Evolutionary conservation across 108 stramenopile species (phyloP).

Genomic region (Skeletonema menzelii): DNA sequence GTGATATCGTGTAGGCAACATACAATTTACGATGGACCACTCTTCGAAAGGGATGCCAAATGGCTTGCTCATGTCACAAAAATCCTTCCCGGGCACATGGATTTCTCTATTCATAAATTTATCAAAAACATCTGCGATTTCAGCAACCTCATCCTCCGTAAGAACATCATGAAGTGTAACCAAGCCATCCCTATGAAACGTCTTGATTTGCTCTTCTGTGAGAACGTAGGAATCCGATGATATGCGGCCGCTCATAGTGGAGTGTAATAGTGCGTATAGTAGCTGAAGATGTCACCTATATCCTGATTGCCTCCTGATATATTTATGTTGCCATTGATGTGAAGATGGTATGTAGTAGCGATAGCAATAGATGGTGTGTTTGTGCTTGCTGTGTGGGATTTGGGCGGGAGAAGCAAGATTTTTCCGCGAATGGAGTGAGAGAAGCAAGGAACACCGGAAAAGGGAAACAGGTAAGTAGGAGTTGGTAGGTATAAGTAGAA

Average conservation of each 20-base stretch:
- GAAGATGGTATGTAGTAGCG: too few species aligned
- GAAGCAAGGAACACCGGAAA: too few species aligned
- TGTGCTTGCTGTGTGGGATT: too few species aligned
- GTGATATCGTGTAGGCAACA: constrained; percentile 60
- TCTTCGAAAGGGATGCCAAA: constrained; percentile 60
- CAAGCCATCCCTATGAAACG: constrained; percentile 55
- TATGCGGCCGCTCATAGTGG: constrained; percentile 40
- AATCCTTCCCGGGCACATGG: constrained; percentile 62
- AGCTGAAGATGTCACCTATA: too few species aligned
- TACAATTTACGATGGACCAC: constrained; percentile 61
- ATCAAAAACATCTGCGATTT: constrained; percentile 51
- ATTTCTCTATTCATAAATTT: constrained; percentile 52
- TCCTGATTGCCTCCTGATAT: too few species aligned
- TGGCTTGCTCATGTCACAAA: constrained; percentile 68
- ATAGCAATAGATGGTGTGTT: too few species aligned
- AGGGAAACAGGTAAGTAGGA: too few species aligned
- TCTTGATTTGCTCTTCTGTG: constrained; percentile 55
- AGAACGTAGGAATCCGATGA: constrained; percentile 40
- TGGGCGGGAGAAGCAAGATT: too few species aligned
- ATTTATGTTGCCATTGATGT: too few species aligned
- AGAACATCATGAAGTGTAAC: constrained; percentile 53
- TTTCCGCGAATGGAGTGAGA: too few species aligned
- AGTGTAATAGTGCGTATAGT: background rate
- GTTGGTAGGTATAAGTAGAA: too few species aligned
- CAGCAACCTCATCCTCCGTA: constrained; percentile 58